These are phyloP conservation scores for Allantophomopsis cytisporea DNA, from an alignment of 2,329 filamentous ascomycete species.

Conservation along the genomic window DNA sequence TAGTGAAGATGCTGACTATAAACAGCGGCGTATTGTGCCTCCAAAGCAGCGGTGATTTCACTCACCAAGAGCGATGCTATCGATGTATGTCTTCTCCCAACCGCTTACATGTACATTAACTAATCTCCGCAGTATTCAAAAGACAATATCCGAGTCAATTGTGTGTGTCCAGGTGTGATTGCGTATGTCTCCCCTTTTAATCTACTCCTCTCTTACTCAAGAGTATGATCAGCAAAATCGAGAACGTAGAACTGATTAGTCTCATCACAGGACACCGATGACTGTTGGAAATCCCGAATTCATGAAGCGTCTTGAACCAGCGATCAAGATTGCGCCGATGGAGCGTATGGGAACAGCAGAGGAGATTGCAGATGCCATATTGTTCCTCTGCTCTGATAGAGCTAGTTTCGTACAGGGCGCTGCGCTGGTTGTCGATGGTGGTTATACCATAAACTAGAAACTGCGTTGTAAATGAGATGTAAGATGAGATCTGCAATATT, in stretches of 20 bases:
- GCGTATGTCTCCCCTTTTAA: constrained; percentile 14
- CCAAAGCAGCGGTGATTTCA: constrained; percentile 29
- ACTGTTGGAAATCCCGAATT: constrained; percentile 21
- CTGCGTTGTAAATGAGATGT: too few relatives aligned
- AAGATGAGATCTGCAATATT: constrained; percentile 9
- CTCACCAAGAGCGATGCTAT: constrained; percentile 33
- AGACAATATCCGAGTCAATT: constrained; percentile 29
- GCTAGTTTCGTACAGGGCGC: constrained; percentile 30
- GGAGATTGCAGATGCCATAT: constrained; percentile 29
- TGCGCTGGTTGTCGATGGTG: constrained; percentile 26
- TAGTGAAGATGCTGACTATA: background rate
- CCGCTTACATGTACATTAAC: background rate
- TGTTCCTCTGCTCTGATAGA: constrained; percentile 29
- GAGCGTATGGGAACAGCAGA: constrained; percentile 26
- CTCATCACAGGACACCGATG: constrained; percentile 23
- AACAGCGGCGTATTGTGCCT: constrained; percentile 28
- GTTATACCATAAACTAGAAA: constrained; percentile 25
- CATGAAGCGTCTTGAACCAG: constrained; percentile 12
- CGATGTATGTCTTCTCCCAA: constrained; percentile 19
- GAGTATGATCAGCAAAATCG: too few relatives aligned
- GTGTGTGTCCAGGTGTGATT: constrained; percentile 31
- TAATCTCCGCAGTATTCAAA: constrained; percentile 23
- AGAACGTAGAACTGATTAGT: too few relatives aligned
- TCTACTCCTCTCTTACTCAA: too few relatives aligned
- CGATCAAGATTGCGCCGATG: constrained; percentile 22